Evolutionary conservation across 2,329 filamentous ascomycete species (phyloP).

Genomic region (Diplodia intermedia): DNA sequence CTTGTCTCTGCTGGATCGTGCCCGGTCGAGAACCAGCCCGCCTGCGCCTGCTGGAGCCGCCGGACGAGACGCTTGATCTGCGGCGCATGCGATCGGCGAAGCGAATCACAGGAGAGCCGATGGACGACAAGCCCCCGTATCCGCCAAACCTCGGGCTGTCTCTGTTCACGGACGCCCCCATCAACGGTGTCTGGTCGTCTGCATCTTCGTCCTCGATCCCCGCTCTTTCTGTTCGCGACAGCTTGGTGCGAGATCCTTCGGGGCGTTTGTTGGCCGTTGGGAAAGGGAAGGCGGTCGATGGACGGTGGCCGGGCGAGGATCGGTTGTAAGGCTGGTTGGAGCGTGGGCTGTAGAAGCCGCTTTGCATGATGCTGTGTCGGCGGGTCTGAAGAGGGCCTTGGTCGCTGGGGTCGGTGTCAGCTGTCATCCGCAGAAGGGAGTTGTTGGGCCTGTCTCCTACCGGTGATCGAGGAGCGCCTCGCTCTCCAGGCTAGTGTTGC

Average conservation of each 20-base stretch:
- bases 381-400: slow-evolving; percentile 51
- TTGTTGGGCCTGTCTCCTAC: slow-evolving; percentile 48
- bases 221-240: slow-evolving; percentile 47
- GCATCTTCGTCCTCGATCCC: slow-evolving; percentile 58
- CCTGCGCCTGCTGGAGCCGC: slow-evolving; percentile 43
- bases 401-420: slow-evolving; percentile 40
- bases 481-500: slow-evolving; percentile 87
- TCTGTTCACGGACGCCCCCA: slow-evolving; percentile 49
- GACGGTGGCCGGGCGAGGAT: slow-evolving; percentile 34
- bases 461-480: slow-evolving; percentile 87
- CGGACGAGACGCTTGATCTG: slow-evolving; percentile 44
- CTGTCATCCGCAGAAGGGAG: neutral
- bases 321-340: slow-evolving; percentile 38
- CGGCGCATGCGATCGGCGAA: slow-evolving; percentile 42
- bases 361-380: slow-evolving; percentile 53
- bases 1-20: slow-evolving; percentile 42
- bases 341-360: slow-evolving; percentile 41
- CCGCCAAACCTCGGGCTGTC: slow-evolving; percentile 44
- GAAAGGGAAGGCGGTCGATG: slow-evolving; percentile 30
- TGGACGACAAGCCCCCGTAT: slow-evolving; percentile 42
- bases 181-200: slow-evolving; percentile 63
- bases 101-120: slow-evolving; percentile 41
- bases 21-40: slow-evolving; percentile 36
- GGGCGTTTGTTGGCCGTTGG: slow-evolving; percentile 20
- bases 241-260: slow-evolving; percentile 12